Percentiles rank a stretch among this genome's conserved stretches.
These are phyloP conservation scores for Stagonosporopsis rhizophila DNA, from an alignment of 2,329 filamentous ascomycete genomes.

Conservation along the genomic window DNA sequence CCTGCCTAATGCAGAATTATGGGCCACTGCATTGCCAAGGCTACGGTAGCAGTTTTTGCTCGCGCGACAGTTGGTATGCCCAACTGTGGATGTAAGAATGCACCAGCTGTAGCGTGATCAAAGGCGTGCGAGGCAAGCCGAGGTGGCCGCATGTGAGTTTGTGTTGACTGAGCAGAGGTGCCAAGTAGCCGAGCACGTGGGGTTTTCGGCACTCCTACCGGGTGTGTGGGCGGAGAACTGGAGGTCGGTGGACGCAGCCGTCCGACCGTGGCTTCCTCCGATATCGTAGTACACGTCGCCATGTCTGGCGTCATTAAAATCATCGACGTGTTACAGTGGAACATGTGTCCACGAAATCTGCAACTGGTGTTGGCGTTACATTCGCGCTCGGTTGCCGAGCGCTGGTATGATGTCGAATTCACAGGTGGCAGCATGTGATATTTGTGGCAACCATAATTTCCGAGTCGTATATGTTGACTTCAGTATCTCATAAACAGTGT, in stretches of 20 bases:
- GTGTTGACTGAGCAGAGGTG: conserved; percentile 8
- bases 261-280: neutral
- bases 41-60: neutral
- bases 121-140: conserved; percentile 6
- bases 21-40: neutral
- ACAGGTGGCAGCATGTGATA: conserved; percentile 2
- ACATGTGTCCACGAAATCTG: neutral
- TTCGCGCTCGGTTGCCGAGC: neutral
- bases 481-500: conserved; percentile 17
- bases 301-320: neutral
- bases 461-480: conserved; percentile 2
- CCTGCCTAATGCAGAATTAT: conserved; percentile 3
- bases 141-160: conserved; percentile 9
- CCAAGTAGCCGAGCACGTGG: conserved; percentile 1
- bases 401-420: neutral
- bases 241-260: neutral
- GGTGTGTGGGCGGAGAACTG: conserved; percentile 7
- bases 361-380: neutral
- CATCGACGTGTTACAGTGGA: neutral
- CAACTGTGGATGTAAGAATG: conserved; percentile 2
- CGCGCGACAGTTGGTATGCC: conserved; percentile 7
- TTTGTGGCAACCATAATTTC: neutral
- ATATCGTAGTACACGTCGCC: neutral
- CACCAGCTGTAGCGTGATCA: neutral
- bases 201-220: neutral